Evolutionary conservation across 306 rosid genomes (phyloP).

Genomic region (Cucurbita maxima): DNA sequence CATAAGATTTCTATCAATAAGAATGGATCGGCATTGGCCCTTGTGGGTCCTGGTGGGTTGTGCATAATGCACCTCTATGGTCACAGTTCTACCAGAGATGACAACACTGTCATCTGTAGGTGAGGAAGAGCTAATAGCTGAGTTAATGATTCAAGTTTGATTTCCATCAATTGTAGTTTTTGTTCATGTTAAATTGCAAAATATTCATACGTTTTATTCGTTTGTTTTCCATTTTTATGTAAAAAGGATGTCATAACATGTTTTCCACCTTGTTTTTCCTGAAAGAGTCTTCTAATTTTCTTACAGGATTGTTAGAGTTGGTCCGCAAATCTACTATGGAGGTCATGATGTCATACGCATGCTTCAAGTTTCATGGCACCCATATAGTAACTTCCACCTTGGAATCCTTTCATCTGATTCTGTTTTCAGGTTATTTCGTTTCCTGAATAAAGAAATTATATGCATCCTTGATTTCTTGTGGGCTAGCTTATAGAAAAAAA

Average conservation of each 20-base stretch:
- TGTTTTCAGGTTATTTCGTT: conserved; percentile 58
- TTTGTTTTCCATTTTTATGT: background rate
- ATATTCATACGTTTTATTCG: background rate
- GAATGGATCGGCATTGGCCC: conserved; percentile 58
- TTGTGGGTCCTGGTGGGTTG: conserved; percentile 45
- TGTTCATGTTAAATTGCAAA: background rate
- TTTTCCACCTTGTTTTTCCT: background rate
- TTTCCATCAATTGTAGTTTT: background rate
- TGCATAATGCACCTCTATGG: conserved; percentile 73
- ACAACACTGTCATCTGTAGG: conserved; percentile 59
- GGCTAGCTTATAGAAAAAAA: no score
- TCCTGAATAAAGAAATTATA: background rate
- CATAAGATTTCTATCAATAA: conserved; percentile 57
- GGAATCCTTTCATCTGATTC: conserved; percentile 93
- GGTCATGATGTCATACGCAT: conserved; percentile 39
- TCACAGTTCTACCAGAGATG: conserved; percentile 38
- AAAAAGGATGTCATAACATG: background rate
- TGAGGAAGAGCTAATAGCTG: conserved; percentile 7
- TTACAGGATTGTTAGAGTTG: conserved; percentile 59
- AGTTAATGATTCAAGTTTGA: background rate
- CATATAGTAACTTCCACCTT: conserved; percentile 63
- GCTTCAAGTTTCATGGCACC: conserved; percentile 75
- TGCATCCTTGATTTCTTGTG: no score
- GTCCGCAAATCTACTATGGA: conserved; percentile 35
- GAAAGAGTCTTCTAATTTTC: background rate